Evolutionary conservation across 805 yeast species (phyloP).

Genomic region (Tetrapisispora pingtungensis): DNA sequence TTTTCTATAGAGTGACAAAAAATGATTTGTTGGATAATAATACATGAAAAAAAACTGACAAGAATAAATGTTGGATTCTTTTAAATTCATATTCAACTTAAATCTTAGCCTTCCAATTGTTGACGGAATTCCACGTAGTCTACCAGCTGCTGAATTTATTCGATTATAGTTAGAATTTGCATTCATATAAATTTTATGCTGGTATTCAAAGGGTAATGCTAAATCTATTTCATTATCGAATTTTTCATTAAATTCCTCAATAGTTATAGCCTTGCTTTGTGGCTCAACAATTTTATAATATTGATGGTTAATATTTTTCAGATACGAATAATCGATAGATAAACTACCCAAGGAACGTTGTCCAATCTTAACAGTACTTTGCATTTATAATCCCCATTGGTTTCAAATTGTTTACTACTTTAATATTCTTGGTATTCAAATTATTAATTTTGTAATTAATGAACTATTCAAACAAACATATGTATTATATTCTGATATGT

Average conservation of each 20-base stretch:
- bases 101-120: slow-evolving; percentile 9
- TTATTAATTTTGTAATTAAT: too few relatives aligned
- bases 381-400: not conserved
- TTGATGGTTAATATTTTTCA: not conserved
- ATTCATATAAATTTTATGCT: not conserved
- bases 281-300: not conserved
- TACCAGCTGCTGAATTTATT: not conserved
- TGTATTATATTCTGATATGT: too few relatives aligned
- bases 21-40: slow-evolving; percentile 25
- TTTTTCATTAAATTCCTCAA: not conserved
- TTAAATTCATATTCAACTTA: slow-evolving; percentile 5
- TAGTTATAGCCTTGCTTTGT: not conserved
- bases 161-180: not conserved
- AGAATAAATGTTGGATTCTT: slow-evolving; percentile 14
- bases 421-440: too few relatives aligned
- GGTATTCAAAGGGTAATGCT: slow-evolving; percentile 5
- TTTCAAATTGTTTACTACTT: not conserved
- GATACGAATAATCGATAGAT: not conserved
- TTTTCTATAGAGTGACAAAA: slow-evolving; percentile 22
- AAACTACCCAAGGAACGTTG: not conserved
- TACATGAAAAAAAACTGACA: slow-evolving; percentile 17
- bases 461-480: too few relatives aligned
- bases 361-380: not conserved
- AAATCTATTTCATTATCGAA: slow-evolving; percentile 3
- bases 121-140: not conserved